phyloP scores from a whole-genome alignment of 139 green algal species.

The Tetradesmus obliquus region DNA sequence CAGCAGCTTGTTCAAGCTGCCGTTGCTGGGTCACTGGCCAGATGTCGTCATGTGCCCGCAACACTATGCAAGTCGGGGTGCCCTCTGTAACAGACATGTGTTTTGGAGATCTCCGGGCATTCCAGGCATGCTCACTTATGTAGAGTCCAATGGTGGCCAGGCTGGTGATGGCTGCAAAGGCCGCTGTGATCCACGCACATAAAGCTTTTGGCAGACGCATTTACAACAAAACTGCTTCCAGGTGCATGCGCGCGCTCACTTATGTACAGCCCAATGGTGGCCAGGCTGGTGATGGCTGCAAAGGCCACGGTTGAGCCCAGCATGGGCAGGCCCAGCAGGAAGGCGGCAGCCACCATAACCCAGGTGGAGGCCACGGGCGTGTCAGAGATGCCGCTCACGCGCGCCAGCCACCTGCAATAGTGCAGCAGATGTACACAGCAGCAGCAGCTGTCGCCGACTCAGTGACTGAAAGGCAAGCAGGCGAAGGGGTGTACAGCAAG shows the following conservation, averaged over 20 bases:
- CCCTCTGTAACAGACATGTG: too few relatives aligned
- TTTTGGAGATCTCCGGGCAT: too few relatives aligned
- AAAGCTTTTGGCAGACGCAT: too few relatives aligned
- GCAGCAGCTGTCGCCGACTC: background rate
- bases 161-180: conserved; percentile 44
- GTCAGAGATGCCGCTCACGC: background rate
- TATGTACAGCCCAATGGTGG: conserved; percentile 22
- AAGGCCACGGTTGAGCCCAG: conserved; percentile 50
- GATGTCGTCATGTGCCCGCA: too few relatives aligned
- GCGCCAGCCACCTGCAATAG: background rate
- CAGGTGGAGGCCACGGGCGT: conserved; percentile 14
- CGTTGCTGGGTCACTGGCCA: too few relatives aligned
- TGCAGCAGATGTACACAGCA: background rate
- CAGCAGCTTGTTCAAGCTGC: too few relatives aligned
- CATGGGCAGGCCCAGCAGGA: conserved; percentile 61
- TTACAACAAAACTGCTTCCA: too few relatives aligned
- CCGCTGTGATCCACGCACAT: too few relatives aligned
- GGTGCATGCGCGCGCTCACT: too few relatives aligned
- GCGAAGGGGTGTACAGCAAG: background rate
- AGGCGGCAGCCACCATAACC: conserved; percentile 53
- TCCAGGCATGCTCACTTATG: conserved; percentile 2
- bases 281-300: conserved; percentile 37
- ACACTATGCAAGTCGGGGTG: too few relatives aligned
- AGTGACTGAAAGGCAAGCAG: background rate
- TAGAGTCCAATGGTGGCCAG: conserved; percentile 14